These are phyloP conservation scores for sweet orange (Citrus sinensis) DNA, from an alignment of 345 rosid species.

Conservation along the genomic window DNA sequence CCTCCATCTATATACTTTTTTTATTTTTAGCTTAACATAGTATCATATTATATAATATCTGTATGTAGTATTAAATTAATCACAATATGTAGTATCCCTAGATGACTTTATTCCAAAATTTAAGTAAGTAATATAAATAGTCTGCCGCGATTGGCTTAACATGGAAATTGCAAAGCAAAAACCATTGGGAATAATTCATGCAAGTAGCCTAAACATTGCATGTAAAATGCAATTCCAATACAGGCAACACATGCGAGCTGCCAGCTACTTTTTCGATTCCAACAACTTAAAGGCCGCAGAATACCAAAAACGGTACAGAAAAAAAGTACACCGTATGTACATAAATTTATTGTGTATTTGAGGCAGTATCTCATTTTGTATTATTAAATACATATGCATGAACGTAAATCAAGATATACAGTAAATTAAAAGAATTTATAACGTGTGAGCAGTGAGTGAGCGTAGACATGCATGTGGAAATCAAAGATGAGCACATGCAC, in stretches of 20 bases:
- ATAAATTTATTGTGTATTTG: neutral
- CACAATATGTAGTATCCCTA: too few relatives aligned
- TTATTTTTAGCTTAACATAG: too few relatives aligned
- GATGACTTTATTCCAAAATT: too few relatives aligned
- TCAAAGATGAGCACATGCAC: slow-evolving; percentile 10
- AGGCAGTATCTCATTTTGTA: neutral
- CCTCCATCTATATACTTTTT: too few relatives aligned
- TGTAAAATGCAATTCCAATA: neutral
- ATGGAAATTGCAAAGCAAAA: neutral
- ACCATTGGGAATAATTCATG: neutral
- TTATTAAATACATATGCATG: neutral
- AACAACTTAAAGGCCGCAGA: neutral
- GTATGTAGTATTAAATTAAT: too few relatives aligned
- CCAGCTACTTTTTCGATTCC: neutral
- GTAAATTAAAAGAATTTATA: neutral
- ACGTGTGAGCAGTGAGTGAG: neutral
- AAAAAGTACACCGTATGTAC: slow-evolving; percentile 4
- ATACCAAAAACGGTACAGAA: neutral
- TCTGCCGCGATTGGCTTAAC: too few relatives aligned
- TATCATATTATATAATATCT: too few relatives aligned
- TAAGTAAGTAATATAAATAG: neutral
- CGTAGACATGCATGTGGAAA: slow-evolving; percentile 11
- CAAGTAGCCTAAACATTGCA: neutral
- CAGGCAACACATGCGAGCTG: too few relatives aligned
- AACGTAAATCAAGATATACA: neutral